A percentile compares a stretch with the other conserved stretches of the same genome.
Evolutionary conservation across 139 green algal genomes (phyloP).

Genomic region (Chlorella sp.): DNA sequence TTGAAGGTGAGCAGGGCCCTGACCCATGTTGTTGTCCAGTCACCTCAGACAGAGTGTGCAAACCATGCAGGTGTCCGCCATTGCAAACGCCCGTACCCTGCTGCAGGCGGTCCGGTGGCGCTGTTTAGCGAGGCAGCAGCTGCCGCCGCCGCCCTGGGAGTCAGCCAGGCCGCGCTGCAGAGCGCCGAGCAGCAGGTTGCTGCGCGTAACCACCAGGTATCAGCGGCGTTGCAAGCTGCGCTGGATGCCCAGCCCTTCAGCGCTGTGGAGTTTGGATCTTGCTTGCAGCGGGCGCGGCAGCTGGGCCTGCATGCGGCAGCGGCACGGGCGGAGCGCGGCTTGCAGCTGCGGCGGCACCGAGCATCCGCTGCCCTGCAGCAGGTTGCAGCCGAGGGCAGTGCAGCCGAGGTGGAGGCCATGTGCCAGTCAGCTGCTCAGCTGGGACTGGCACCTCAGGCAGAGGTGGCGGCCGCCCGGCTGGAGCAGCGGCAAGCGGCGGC

Average conservation of each 20-base stretch:
- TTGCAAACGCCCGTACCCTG: neutral
- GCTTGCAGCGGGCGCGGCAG: neutral
- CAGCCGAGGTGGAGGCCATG: neutral
- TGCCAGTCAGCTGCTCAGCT: neutral
- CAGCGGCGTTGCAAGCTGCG: neutral
- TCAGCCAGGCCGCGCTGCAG: neutral
- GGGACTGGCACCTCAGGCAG: neutral
- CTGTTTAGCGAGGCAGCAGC: conserved; percentile 12
- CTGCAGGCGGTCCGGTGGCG: neutral
- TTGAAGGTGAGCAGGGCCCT: neutral
- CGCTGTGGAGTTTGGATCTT: neutral
- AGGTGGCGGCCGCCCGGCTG: neutral
- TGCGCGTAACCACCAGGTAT: neutral
- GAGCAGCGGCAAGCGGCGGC: neutral
- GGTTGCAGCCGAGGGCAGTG: neutral
- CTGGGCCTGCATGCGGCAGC: conserved; percentile 22
- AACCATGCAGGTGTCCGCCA: neutral
- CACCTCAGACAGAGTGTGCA: neutral
- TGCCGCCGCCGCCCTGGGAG: neutral
- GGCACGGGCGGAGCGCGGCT: neutral
- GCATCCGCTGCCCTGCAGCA: neutral
- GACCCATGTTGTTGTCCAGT: neutral
- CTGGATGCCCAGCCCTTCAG: neutral
- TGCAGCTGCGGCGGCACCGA: neutral
- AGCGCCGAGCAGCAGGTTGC: neutral